A percentile compares a stretch with the other conserved stretches of the same genome.
Conservation (phyloP, 306 rosid species). For the Malus orientalis region DNA sequence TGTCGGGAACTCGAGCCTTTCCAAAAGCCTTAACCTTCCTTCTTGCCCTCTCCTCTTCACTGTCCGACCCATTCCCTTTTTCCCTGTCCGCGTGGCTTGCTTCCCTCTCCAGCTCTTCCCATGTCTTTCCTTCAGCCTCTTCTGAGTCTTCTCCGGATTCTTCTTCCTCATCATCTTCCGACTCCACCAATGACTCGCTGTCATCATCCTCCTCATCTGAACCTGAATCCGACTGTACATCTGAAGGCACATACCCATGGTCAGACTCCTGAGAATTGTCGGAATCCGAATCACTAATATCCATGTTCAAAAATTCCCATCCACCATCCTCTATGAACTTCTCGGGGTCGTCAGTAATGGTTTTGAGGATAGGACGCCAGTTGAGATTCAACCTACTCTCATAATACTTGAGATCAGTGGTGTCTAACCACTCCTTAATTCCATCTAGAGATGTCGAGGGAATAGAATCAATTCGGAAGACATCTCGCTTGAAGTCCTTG, state of each 20-base stretch:
- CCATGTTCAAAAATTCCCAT: slow-evolving; percentile 33
- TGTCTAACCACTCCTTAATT: slow-evolving; percentile 33
- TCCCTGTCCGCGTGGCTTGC: slow-evolving; percentile 34
- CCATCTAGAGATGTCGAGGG: slow-evolving; percentile 34
- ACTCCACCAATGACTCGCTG: slow-evolving; percentile 31
- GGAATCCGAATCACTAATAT: slow-evolving; percentile 32
- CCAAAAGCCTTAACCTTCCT: slow-evolving; percentile 28
- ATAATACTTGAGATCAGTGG: slow-evolving; percentile 32
- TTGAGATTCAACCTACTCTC: slow-evolving; percentile 33
- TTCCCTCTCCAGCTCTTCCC: slow-evolving; percentile 38
- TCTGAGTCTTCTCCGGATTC: slow-evolving; percentile 23
- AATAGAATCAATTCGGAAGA: slow-evolving; percentile 29
- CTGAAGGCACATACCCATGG: slow-evolving; percentile 34
- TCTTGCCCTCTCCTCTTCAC: slow-evolving; percentile 28
- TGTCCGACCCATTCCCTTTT: slow-evolving; percentile 27
- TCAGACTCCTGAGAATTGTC: slow-evolving; percentile 33
- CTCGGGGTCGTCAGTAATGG: slow-evolving; percentile 30
- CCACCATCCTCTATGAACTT: slow-evolving; percentile 36
- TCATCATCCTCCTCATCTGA: slow-evolving; percentile 26
- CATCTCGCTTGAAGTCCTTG: slow-evolving; percentile 35
- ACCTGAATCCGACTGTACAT: slow-evolving; percentile 30
- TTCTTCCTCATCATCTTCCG: slow-evolving; percentile 26
- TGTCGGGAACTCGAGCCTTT: slow-evolving; percentile 24
- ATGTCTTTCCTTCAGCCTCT: slow-evolving; percentile 31
- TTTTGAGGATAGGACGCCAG: slow-evolving; percentile 34